These are phyloP conservation scores for Fusarium ramigenum DNA, from an alignment of 2,329 filamentous ascomycete genomes.

Conservation along the genomic window DNA sequence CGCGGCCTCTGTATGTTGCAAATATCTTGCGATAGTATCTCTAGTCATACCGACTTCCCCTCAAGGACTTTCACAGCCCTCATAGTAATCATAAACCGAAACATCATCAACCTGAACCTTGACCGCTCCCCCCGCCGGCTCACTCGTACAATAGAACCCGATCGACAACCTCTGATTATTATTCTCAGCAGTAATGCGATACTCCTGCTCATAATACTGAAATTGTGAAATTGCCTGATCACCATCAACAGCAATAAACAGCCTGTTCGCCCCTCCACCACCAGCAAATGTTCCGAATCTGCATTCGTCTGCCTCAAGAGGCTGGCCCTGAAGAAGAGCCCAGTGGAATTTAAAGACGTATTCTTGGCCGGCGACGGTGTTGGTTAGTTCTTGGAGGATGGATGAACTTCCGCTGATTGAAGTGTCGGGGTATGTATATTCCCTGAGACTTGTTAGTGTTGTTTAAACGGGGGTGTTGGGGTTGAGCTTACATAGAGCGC, in stretches of 20 bases:
- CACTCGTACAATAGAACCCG: not conserved
- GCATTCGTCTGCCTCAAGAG: not conserved
- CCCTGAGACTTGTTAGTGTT: fast-evolving
- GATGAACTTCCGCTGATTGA: not conserved
- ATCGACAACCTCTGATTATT: not conserved
- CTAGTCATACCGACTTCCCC: not conserved
- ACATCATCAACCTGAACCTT: not conserved
- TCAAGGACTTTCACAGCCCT: constrained; percentile 4
- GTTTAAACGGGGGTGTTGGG: fast-evolving
- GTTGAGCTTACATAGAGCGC: not conserved
- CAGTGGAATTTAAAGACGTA: not conserved
- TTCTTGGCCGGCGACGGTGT: not conserved
- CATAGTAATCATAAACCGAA: not conserved
- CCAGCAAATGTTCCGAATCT: constrained; percentile 35
- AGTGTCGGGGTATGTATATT: not conserved
- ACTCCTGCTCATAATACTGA: not conserved
- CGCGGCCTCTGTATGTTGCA: too few relatives aligned
- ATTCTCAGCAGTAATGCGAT: not conserved
- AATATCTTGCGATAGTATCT: not conserved
- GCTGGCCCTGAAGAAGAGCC: not conserved
- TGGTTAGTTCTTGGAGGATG: not conserved
- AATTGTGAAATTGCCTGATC: not conserved
- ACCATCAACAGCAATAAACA: not conserved
- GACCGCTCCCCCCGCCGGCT: not conserved
- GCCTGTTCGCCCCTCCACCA: fast-evolving